Evolutionary conservation across 345 rosid genomes (phyloP), one percentile per base, ranked within the genome.

Genomic region (Gossypium anomalum): DNA sequence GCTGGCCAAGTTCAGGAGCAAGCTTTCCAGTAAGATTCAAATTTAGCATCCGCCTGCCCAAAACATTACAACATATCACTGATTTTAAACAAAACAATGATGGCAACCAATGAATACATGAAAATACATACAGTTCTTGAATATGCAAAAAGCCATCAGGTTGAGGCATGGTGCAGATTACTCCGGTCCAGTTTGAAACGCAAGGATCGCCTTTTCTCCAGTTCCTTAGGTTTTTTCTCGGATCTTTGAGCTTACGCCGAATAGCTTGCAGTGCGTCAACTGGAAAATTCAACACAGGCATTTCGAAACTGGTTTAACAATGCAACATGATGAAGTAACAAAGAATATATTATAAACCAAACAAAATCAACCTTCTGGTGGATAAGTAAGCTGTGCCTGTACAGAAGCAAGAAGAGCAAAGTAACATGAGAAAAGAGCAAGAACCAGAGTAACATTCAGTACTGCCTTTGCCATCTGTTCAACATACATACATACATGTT

Each of bases 201-300:
- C 98, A 94, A 52, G 98, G 97, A 85, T 92, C 97, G 25, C 90
- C 91, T 64, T 79, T 77, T n/a, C 74, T 73, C 98, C 97, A 94
- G 68, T 82, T 82, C 38, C 78, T 78, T 57, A 90, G 86, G 73
- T 78, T 48, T 11, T 82, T 82, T 77, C 43, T 29, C 17, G 90
- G 86, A 85, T 94, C 98, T 53, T 44, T 47, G 64, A 90, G 81
- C 56, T 76, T 82, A 59, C 74, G 77, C 80, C 82, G 85, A 57
- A 89, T 75, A 53, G 78, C 88, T 23, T 19, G 63, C 87, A 94
- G 77, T 66, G 89, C 93, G 71, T 80, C 74, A 53, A 85, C 98
- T 94, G 90, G 78, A 84, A 80, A 25, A 70, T 80, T 47, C 60
- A 70, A 49, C 72, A 68, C 22, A 69, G 27, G 16, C 29, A 22